These are phyloP conservation scores for Pseudotulostoma volvatum DNA, from an alignment of 495 filamentous ascomycete species.

Conservation along the genomic window DNA sequence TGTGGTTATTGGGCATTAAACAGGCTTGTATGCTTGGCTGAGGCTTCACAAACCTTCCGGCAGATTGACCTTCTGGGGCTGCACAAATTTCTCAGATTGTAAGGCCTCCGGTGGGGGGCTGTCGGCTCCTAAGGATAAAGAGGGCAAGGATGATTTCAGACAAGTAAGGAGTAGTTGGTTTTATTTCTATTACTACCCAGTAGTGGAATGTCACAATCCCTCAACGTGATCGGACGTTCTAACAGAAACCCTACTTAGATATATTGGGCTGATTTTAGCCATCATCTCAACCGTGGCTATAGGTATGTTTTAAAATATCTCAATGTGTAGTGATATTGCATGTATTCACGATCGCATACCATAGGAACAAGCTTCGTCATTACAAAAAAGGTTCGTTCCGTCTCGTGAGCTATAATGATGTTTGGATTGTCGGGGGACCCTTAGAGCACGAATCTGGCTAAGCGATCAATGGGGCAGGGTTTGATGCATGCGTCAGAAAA, in stretches of 20 bases:
- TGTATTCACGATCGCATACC: constrained; percentile 7
- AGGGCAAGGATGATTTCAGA: constrained; percentile 60
- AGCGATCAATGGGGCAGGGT: too few relatives aligned
- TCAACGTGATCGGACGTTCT: constrained; percentile 17
- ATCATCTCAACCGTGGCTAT: constrained; percentile 87
- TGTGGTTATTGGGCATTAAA: too few relatives aligned
- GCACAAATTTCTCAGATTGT: constrained; percentile 16
- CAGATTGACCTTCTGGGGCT: too few relatives aligned
- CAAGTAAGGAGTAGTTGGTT: constrained; percentile 45
- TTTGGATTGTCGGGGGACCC: too few relatives aligned
- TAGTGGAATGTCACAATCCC: too few relatives aligned
- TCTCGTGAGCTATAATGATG: too few relatives aligned
- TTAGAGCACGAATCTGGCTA: too few relatives aligned
- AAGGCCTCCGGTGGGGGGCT: constrained; percentile 24
- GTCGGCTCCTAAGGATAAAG: constrained; percentile 22
- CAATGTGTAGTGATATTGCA: background rate
- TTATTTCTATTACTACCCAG: background rate
- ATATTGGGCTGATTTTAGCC: constrained; percentile 77
- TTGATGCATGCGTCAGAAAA: constrained; percentile 75
- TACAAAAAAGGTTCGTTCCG: constrained; percentile 62
- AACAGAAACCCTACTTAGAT: constrained; percentile 38
- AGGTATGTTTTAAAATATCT: constrained; percentile 37
- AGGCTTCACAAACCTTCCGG: too few relatives aligned
- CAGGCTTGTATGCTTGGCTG: too few relatives aligned
- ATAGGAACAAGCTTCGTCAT: constrained; percentile 84